A percentile compares a stretch with the other conserved stretches of the same genome.
phyloP scores from a whole-genome alignment of 345 rosid species.

The Eucalyptus virginea region DNA sequence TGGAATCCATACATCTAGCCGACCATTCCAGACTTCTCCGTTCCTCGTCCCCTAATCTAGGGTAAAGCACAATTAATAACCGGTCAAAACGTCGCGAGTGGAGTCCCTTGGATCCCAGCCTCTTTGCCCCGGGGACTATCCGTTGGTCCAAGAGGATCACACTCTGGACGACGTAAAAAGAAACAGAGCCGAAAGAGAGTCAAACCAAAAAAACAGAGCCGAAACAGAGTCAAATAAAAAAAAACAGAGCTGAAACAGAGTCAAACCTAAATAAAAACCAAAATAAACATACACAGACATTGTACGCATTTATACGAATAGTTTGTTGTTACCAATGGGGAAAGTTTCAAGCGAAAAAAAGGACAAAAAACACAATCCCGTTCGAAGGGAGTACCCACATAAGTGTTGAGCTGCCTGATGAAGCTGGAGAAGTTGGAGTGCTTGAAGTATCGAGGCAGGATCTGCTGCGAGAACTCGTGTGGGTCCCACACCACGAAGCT shows the following conservation, averaged over 20 bases:
- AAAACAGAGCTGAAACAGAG: neutral
- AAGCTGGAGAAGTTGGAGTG: slow-evolving; percentile 68
- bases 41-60: neutral
- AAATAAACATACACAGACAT: neutral
- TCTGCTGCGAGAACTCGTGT: slow-evolving; percentile 12
- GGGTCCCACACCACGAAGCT: slow-evolving; percentile 55
- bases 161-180: neutral
- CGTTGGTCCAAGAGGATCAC: neutral
- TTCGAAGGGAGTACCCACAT: slow-evolving; percentile 12
- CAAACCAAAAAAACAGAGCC: too few relatives aligned
- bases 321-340: neutral
- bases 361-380: neutral
- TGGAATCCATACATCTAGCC: neutral
- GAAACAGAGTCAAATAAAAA: too few relatives aligned
- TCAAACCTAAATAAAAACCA: neutral
- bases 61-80: neutral
- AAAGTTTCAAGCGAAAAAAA: neutral
- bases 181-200: neutral
- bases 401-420: slow-evolving; percentile 57
- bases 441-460: slow-evolving; percentile 57
- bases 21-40: neutral
- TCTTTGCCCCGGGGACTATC: neutral
- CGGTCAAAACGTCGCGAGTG: neutral
- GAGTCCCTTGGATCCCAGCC: neutral
- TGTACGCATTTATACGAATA: neutral